Conservation (phyloP, 257 asterid genomes). For the Solanum appendiculatum region DNA sequence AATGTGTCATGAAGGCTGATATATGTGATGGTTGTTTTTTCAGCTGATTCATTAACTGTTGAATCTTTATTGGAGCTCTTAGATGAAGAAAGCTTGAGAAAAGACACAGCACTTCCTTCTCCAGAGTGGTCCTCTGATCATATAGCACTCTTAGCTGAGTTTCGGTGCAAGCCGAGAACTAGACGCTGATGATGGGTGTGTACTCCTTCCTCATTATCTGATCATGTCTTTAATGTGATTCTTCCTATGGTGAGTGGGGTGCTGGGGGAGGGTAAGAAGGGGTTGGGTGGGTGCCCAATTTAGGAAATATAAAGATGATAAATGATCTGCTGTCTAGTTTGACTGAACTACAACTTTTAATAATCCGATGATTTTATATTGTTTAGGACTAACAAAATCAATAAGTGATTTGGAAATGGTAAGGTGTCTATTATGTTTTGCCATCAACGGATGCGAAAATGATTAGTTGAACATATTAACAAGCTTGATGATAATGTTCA, state of each 20-base stretch:
- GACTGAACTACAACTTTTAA: background rate
- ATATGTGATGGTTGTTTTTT: background rate
- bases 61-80: conserved; percentile 21
- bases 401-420: background rate
- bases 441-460: background rate
- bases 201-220: background rate
- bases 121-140: conserved; percentile 28
- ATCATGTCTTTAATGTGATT: background rate
- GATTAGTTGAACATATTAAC: background rate
- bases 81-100: conserved; percentile 21
- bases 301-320: background rate
- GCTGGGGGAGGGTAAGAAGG: background rate
- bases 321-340: background rate
- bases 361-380: background rate
- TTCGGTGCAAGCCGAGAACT: conserved; percentile 10
- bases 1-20: background rate
- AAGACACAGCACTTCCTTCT: conserved; percentile 20
- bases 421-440: background rate
- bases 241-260: background rate
- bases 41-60: conserved; percentile 17
- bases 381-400: background rate
- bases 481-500: too few species aligned
- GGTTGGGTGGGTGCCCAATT: background rate
- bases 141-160: conserved; percentile 17
- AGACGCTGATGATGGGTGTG: conserved; percentile 5